A percentile compares a stretch with the other conserved stretches of the same genome.
Conservation (phyloP, 2,329 filamentous ascomycete species). For the Ascochyta viciae-villosae region DNA sequence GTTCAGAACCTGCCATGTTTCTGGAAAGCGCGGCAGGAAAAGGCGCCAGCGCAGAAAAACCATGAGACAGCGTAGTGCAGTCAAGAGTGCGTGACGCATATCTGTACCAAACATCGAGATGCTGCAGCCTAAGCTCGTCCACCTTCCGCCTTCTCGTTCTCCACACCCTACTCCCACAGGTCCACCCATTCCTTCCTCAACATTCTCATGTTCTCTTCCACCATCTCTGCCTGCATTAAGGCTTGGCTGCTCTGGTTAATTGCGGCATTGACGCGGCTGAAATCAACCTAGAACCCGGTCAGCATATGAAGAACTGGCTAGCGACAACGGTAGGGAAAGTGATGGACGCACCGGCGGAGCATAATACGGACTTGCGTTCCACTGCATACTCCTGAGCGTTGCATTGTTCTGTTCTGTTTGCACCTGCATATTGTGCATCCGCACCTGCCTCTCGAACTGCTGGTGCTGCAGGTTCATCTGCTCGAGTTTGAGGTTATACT, state of each 20-base stretch:
- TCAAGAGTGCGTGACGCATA: no score
- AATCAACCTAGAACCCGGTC: constrained; percentile 15
- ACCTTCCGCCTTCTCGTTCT: neutral
- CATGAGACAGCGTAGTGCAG: no score
- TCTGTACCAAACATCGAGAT: neutral
- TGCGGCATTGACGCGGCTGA: constrained; percentile 11
- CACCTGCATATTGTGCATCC: neutral
- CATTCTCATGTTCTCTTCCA: constrained; percentile 18
- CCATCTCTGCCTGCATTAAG: constrained; percentile 22
- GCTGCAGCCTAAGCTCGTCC: neutral
- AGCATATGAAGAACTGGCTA: neutral
- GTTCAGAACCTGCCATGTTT: no score
- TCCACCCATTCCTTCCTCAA: constrained; percentile 24
- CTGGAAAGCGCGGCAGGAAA: no score
- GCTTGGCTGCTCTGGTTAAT: constrained; percentile 22
- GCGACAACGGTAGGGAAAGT: no score
- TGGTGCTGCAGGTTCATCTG: constrained; percentile 18
- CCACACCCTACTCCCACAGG: neutral
- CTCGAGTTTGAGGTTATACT: constrained; percentile 17
- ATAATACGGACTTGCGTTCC: neutral
- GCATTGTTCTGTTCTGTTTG: neutral
- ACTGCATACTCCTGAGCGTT: neutral
- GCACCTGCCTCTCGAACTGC: constrained; percentile 7
- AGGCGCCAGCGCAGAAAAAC: no score
- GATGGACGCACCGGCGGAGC: neutral